Conservation (phyloP, 176 grass and related monocot species). For the Tillandsia fasciculata region DNA sequence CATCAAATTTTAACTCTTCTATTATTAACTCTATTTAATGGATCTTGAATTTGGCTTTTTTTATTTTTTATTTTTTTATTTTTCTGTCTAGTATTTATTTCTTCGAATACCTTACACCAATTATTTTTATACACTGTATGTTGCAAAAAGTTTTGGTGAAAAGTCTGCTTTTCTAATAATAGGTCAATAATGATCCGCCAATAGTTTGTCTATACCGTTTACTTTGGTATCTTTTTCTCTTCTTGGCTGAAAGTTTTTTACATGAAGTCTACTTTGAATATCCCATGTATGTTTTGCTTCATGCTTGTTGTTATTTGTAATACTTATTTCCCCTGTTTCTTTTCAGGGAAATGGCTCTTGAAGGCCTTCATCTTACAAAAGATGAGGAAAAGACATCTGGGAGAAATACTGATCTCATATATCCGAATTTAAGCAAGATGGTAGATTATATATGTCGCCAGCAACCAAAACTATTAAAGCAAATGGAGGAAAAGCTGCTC, state of each 20-base stretch:
- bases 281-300: background rate
- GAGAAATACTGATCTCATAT: slow-evolving; percentile 40
- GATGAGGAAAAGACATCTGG: slow-evolving; percentile 41
- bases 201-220: background rate
- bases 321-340: slow-evolving; percentile 22
- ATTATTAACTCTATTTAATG: slow-evolving; percentile 2
- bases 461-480: slow-evolving; percentile 50
- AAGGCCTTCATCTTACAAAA: slow-evolving; percentile 65
- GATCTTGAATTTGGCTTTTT: slow-evolving; percentile 9
- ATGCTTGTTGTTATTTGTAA: slow-evolving; percentile 2
- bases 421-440: slow-evolving; percentile 59
- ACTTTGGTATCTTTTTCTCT: background rate
- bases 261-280: background rate
- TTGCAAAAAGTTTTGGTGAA: background rate
- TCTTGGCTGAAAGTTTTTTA: background rate
- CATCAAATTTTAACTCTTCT: slow-evolving; percentile 3
- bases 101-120: background rate
- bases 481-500: slow-evolving; percentile 40
- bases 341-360: slow-evolving; percentile 89
- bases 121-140: background rate
- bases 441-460: slow-evolving; percentile 61
- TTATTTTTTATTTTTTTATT: slow-evolving; percentile 5
- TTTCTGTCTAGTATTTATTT: background rate
- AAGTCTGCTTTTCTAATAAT: background rate
- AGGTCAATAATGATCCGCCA: background rate